Base-by-base conservation (phyloP, 345 rosid species). In the Diplotaxis tenuifolia region DNA sequence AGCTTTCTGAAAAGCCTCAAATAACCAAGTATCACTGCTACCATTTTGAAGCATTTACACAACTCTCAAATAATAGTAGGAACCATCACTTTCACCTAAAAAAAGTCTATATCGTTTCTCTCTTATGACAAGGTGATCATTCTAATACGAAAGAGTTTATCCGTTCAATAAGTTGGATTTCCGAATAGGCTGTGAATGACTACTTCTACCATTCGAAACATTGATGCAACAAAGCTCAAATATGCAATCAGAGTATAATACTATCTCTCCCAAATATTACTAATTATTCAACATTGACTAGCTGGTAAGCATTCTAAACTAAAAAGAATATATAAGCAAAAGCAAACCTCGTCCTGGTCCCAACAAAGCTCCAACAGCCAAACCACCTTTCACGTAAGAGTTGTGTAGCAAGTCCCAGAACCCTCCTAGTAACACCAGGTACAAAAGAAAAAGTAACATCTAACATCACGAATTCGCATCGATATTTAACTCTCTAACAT, bases 311-410 rank as follows among this genome's bases (percentile, higher is more conserved):
- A 38, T 62, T 62, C 6, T 60, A 67, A 6, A n/a, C 4, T 61
- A 27, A 49, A 16, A 47, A 47, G 19, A 50, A 18, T 9, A 52
- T 4, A 6, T 12, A 28, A 20, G n/a, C 18, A 16, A 65, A 61
- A 72, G 77, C 81, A 72, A 32, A 95, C 99, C 99, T 91, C 96
- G 80, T 83, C 96, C 97, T 9, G 99, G 99, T 80, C 96, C 99
- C 49, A 91, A 68, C 36, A 94, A 80, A 83, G 99, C 92, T 40
- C 83, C 93, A 66, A 84, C 54, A 62, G 99, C 87, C 71, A 94
- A 82, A 47, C 92, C 90, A 55, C 96, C 95, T 81, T 94, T 91
- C 62, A 91, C 80, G 67, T 89, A 89, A 21, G 96, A 82, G 81
- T 88, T 88, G 77, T 95, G 96, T 70, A 91, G 84, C 75, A 85